A percentile compares a stretch with the other conserved stretches of the same genome.
These are phyloP conservation scores for Penstemon eatonii DNA, from an alignment of 257 asterid genomes.

Conservation along the genomic window DNA sequence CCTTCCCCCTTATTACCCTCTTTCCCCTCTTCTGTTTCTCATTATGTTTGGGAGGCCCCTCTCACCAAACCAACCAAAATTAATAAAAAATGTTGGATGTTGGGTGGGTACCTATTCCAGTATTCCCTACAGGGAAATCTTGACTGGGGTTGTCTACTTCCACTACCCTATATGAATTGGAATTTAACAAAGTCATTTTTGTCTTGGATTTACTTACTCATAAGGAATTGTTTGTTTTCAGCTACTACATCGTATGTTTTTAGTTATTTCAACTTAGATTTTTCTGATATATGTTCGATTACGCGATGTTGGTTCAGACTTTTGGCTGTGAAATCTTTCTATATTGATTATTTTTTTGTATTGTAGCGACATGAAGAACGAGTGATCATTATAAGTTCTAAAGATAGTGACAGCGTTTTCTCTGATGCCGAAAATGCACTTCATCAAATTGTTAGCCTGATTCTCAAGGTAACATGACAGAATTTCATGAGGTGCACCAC, in stretches of 20 bases:
- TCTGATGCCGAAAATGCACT: constrained; percentile 98
- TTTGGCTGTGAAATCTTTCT: constrained; percentile 6
- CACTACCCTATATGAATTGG: constrained; percentile 4
- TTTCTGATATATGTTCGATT: constrained; percentile 12
- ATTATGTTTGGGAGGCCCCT: constrained; percentile 23
- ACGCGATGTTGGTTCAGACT: constrained; percentile 9
- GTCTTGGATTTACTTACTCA: constrained; percentile 25
- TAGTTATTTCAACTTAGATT: constrained; percentile 5
- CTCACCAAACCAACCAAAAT: constrained; percentile 5
- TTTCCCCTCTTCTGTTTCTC: constrained; percentile 3
- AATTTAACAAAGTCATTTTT: constrained; percentile 14
- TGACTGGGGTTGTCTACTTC: constrained; percentile 4
- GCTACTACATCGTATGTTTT: not conserved
- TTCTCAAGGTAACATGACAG: constrained; percentile 64
- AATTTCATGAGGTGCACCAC: not conserved
- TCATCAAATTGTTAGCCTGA: constrained; percentile 80
- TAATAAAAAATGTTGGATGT: constrained; percentile 22
- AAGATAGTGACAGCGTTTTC: constrained; percentile 57
- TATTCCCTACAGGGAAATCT: constrained; percentile 6
- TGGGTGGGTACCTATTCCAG: constrained; percentile 16
- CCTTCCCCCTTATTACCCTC: constrained; percentile 14
- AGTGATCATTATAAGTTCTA: constrained; percentile 89
- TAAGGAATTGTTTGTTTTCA: constrained; percentile 19
- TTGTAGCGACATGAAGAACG: constrained; percentile 90
- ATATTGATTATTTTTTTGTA: constrained; percentile 22